These are phyloP conservation scores for Gossypium schwendimanii DNA, from an alignment of 441 rosid species.

Conservation along the genomic window DNA sequence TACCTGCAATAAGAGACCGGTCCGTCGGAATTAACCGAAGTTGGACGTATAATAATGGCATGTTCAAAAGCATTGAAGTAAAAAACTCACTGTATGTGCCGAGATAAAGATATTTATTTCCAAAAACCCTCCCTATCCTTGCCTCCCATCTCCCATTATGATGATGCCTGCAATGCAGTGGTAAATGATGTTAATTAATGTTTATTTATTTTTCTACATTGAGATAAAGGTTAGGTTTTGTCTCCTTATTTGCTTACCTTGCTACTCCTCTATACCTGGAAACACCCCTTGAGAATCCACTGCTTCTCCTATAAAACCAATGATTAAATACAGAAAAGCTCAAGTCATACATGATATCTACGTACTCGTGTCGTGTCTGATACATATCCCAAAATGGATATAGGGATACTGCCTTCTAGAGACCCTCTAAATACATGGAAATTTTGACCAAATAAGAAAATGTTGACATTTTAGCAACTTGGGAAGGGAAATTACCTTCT, in stretches of 20 bases:
- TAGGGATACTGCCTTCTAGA: no score
- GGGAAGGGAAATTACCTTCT: constrained; percentile 34
- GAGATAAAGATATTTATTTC: constrained; percentile 66
- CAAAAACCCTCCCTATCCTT: constrained; percentile 63
- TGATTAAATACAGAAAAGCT: not conserved
- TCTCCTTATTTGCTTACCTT: constrained; percentile 26
- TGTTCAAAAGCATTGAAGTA: not conserved
- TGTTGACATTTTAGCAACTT: not conserved
- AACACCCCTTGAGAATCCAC: constrained; percentile 67
- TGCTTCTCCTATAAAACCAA: constrained; percentile 42
- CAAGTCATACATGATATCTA: not conserved
- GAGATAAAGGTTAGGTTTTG: not conserved
- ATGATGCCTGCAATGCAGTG: constrained; percentile 43
- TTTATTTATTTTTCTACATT: not conserved
- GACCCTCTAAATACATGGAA: no score
- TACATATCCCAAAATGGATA: not conserved
- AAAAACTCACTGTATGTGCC: constrained; percentile 50
- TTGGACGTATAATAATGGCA: not conserved
- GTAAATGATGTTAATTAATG: not conserved
- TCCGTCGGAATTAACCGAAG: not conserved
- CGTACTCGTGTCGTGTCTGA: not conserved
- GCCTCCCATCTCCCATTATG: constrained; percentile 82
- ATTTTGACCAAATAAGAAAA: not conserved
- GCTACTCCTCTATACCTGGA: constrained; percentile 69
- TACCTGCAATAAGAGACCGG: constrained; percentile 26